Conservation (phyloP, 176 grass and related monocot genomes). For the Chrysopogon serrulatus region DNA sequence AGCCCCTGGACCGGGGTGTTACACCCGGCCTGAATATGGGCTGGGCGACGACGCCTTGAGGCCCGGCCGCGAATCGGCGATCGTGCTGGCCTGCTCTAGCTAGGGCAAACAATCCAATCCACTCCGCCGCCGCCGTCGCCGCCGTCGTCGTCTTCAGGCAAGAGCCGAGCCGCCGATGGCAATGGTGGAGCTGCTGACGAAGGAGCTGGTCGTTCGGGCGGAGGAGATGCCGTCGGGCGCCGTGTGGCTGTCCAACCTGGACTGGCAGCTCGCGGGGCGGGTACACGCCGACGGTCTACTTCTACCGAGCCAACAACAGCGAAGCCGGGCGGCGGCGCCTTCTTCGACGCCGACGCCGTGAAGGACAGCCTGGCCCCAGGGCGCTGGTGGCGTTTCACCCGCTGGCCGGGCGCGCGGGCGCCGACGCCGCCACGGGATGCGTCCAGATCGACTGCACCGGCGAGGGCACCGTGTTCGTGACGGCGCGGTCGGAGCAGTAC, state of each 20-base stretch:
- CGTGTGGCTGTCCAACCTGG: slow-evolving; percentile 75
- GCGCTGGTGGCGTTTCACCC: slow-evolving; percentile 64
- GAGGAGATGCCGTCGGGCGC: slow-evolving; percentile 39
- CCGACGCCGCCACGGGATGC: slow-evolving; percentile 10
- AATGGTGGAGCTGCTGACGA: slow-evolving; percentile 37
- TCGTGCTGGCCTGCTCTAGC: too few species aligned
- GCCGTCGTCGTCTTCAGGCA: too few species aligned
- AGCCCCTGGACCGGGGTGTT: too few species aligned
- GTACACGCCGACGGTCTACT: slow-evolving; percentile 67
- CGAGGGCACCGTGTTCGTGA: slow-evolving; percentile 40
- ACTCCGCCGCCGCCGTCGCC: too few species aligned
- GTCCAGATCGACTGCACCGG: slow-evolving; percentile 62
- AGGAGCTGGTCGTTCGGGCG: slow-evolving; percentile 41
- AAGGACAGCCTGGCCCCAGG: slow-evolving; percentile 34
- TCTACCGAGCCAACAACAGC: slow-evolving; percentile 26
- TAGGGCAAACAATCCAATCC: neutral
- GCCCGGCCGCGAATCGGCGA: too few species aligned
- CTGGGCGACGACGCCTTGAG: slow-evolving; percentile 22
- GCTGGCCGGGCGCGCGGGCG: slow-evolving; percentile 48
- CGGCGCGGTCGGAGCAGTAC: slow-evolving; percentile 1
- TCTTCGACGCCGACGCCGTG: slow-evolving; percentile 29
- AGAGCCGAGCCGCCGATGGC: neutral
- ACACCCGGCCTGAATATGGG: too few species aligned
- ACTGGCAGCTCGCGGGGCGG: slow-evolving; percentile 33
- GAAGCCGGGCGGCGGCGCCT: neutral